These are phyloP conservation scores for Cytidiella melzeri DNA, from an alignment of 768 basidiomycete genomes.

Conservation along the genomic window DNA sequence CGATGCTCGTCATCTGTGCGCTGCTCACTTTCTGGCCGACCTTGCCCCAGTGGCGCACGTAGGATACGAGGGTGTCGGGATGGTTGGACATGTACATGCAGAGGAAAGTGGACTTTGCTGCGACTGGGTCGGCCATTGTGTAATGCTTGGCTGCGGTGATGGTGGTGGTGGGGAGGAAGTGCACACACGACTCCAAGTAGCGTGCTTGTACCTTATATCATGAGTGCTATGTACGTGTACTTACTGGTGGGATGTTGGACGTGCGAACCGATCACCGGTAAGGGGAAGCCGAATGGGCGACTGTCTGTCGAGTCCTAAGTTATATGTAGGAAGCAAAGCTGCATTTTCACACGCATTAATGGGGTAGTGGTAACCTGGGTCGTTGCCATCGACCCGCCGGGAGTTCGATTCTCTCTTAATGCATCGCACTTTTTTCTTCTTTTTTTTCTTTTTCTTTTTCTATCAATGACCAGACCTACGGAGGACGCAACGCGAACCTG, in stretches of 20 bases:
- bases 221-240: too few relatives aligned
- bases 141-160: not conserved
- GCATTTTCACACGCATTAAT: constrained; percentile 14
- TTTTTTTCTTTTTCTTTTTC: not conserved
- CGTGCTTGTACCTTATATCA: too few relatives aligned
- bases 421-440: constrained; percentile 29
- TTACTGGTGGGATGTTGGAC: not conserved
- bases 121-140: constrained; percentile 64
- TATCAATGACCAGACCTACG: not conserved
- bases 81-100: constrained; percentile 83
- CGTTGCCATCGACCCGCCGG: constrained; percentile 62
- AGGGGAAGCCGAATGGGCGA: not conserved
- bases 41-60: constrained; percentile 72
- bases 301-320: too few relatives aligned
- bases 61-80: constrained; percentile 79
- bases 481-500: not conserved
- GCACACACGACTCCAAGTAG: not conserved
- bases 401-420: constrained; percentile 87
- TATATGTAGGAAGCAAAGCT: too few relatives aligned
- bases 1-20: constrained; percentile 69
- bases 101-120: constrained; percentile 68
- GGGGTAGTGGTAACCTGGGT: constrained; percentile 19
- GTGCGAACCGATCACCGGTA: not conserved
- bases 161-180: not conserved
- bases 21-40: constrained; percentile 45